phyloP scores from a whole-genome alignment of 257 asterid species.

The Pogostemon cablin region DNA sequence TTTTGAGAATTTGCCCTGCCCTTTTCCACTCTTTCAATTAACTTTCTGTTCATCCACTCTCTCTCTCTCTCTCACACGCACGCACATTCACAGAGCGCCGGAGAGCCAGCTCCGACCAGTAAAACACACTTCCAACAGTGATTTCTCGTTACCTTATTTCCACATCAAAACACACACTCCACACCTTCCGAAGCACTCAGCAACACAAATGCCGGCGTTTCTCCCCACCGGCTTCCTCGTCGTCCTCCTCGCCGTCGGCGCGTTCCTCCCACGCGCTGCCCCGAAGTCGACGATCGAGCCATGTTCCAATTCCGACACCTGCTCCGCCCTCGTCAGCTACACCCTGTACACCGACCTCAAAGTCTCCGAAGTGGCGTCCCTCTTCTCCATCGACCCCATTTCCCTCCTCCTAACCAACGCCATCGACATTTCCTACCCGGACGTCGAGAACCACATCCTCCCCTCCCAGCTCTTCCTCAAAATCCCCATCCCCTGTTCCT shows the following conservation, averaged over 20 bases:
- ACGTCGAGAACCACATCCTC: conserved; percentile 93
- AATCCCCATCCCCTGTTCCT: conserved; percentile 74
- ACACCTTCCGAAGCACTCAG: not conserved
- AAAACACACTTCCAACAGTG: not conserved
- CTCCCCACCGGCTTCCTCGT: conserved; percentile 20
- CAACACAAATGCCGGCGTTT: conserved; percentile 15
- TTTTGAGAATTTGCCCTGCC: conserved; percentile 1
- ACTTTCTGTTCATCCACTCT: not conserved
- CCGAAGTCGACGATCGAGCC: conserved; percentile 94
- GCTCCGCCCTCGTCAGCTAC: conserved; percentile 81
- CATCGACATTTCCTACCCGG: conserved; percentile 73
- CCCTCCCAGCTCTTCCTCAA: conserved; percentile 77
- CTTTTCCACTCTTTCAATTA: conserved; percentile 1
- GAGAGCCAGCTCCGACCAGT: not conserved
- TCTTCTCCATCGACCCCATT: conserved; percentile 83
- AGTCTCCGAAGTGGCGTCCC: conserved; percentile 88
- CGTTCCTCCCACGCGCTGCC: conserved; percentile 43
- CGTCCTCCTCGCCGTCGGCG: conserved; percentile 32
- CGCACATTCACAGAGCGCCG: conserved; percentile 10
- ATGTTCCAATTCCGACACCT: conserved; percentile 75
- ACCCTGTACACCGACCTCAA: conserved; percentile 95
- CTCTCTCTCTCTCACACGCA: conserved; percentile 14
- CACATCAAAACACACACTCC: not conserved
- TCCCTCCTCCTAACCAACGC: conserved; percentile 77
- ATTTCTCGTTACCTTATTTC: not conserved